phyloP scores from a whole-genome alignment of 805 yeast species.

The Ogataea ramenticola region DNA sequence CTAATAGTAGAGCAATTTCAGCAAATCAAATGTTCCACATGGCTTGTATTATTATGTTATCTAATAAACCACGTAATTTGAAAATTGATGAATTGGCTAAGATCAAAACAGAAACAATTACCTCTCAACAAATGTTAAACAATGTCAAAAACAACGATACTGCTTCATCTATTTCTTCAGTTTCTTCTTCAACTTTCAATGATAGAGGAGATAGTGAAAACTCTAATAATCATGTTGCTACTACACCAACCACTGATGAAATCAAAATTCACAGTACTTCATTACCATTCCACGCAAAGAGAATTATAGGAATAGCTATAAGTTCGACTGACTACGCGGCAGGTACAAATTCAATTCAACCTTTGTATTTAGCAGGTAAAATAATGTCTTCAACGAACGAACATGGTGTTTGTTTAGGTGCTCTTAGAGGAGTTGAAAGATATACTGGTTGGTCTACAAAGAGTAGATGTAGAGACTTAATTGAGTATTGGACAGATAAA shows the following conservation, averaged over 20 bases:
- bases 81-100: slow-evolving; percentile 9
- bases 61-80: slow-evolving; percentile 31
- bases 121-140: neutral
- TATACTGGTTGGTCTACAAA: slow-evolving; percentile 21
- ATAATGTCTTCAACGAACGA: slow-evolving; percentile 16
- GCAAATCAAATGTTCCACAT: slow-evolving; percentile 34
- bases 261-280: slow-evolving; percentile 14
- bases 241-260: neutral
- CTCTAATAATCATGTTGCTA: neutral
- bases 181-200: no score
- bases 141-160: no score
- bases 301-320: slow-evolving; percentile 28
- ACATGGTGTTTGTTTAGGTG: slow-evolving; percentile 16
- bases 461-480: slow-evolving; percentile 19
- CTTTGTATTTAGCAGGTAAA: slow-evolving; percentile 19
- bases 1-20: slow-evolving; percentile 35
- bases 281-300: slow-evolving; percentile 28
- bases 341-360: slow-evolving; percentile 18
- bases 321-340: slow-evolving; percentile 24
- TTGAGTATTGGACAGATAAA: slow-evolving; percentile 18
- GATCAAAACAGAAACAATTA: neutral
- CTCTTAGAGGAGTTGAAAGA: slow-evolving; percentile 17
- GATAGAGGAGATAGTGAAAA: no score
- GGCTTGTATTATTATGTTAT: slow-evolving; percentile 32
- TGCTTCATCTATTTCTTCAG: no score